phyloP scores from a whole-genome alignment of 495 filamentous ascomycete species.

The Talaromyces liani region DNA sequence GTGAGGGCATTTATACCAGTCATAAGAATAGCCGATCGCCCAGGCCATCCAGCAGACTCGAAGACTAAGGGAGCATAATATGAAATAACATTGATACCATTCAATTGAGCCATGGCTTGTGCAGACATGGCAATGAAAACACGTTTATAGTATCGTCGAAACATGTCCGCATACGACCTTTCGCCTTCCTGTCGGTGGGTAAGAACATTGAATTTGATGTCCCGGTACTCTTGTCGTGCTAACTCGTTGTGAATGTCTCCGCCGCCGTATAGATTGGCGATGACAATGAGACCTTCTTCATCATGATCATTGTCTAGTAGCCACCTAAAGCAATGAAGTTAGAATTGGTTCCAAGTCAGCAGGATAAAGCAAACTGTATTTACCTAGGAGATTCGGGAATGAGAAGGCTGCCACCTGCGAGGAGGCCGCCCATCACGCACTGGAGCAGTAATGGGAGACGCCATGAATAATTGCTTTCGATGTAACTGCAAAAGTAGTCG shows the following conservation, averaged over 20 bases:
- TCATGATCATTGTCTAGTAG: slow-evolving; percentile 96
- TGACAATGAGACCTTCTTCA: slow-evolving; percentile 95
- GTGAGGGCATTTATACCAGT: slow-evolving; percentile 93
- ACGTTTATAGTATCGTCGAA: slow-evolving; percentile 80
- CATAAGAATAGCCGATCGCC: slow-evolving; percentile 89
- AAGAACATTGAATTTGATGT: slow-evolving; percentile 97
- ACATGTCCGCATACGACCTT: slow-evolving; percentile 89
- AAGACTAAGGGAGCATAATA: slow-evolving; percentile 98
- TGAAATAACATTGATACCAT: slow-evolving; percentile 98
- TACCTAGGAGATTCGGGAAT: slow-evolving; percentile 96
- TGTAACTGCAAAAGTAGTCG: slow-evolving; percentile 93
- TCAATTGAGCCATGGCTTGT: slow-evolving; percentile 89
- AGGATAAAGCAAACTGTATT: slow-evolving; percentile 12
- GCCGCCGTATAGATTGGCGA: slow-evolving; percentile 93
- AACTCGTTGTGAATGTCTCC: slow-evolving; percentile 89
- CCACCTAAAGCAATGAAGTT: slow-evolving; percentile 54
- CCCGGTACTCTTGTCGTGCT: slow-evolving; percentile 88
- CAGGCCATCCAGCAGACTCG: slow-evolving; percentile 88
- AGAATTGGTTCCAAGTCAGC: background rate
- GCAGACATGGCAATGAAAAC: slow-evolving; percentile 99
- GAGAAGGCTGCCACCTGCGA: slow-evolving; percentile 77
- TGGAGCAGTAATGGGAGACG: slow-evolving; percentile 86
- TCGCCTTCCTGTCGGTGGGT: slow-evolving; percentile 91
- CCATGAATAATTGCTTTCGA: slow-evolving; percentile 81
- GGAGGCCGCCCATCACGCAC: slow-evolving; percentile 82